A percentile compares a stretch with the other conserved stretches of the same genome.
These are phyloP conservation scores for Fusarium subglutinans DNA, from an alignment of 2,329 filamentous ascomycete genomes.

Conservation along the genomic window DNA sequence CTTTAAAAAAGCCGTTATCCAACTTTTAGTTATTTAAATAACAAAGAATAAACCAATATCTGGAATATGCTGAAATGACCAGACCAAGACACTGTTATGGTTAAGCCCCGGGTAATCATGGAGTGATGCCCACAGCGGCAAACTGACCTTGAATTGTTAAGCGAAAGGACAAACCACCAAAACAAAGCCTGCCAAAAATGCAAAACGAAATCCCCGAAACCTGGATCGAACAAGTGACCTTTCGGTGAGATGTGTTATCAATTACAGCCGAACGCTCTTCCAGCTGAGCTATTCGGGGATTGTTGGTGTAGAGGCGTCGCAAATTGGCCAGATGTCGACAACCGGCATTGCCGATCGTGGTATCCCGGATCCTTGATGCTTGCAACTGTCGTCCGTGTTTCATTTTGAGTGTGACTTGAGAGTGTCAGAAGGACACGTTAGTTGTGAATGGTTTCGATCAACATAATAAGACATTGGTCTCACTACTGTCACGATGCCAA, in stretches of 20 bases:
- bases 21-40: too few species aligned
- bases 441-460: rapidly evolving
- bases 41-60: too few species aligned
- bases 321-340: background rate
- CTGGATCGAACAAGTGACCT: slow-evolving; percentile 34
- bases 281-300: slow-evolving; percentile 32
- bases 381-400: too few species aligned
- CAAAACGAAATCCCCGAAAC: slow-evolving; percentile 19
- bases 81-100: background rate
- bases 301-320: slow-evolving; percentile 35
- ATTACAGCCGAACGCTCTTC: slow-evolving; percentile 32
- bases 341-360: rapidly evolving
- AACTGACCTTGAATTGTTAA: background rate
- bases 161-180: background rate
- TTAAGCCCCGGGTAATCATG: background rate
- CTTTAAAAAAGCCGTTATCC: too few species aligned
- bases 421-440: background rate
- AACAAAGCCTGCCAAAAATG: background rate
- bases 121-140: rapidly evolving
- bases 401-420: too few species aligned
- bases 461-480: rapidly evolving
- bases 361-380: background rate
- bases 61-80: too few species aligned
- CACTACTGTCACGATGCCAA: background rate
- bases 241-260: slow-evolving; percentile 17